Percentiles rank a stretch among this genome's conserved stretches.
Conservation (phyloP, 2,329 filamentous ascomycete genomes). For the Fusarium sp. region DNA sequence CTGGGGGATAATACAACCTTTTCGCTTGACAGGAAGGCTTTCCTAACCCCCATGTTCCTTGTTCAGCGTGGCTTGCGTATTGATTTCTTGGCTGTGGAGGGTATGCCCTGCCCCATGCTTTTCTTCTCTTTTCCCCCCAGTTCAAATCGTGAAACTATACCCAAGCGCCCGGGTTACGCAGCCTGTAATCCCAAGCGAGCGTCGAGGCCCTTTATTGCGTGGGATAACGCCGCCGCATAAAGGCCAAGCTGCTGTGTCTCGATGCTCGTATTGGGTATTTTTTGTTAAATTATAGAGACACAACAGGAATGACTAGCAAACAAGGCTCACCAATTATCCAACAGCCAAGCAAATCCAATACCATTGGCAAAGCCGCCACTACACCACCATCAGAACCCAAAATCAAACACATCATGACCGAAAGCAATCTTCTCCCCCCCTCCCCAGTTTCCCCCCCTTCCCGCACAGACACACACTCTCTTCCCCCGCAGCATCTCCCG, state of each 20-base stretch:
- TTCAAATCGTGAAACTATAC: constrained; percentile 11
- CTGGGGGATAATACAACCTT: background rate
- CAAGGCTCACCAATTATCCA: background rate
- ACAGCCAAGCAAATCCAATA: background rate
- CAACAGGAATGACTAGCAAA: background rate
- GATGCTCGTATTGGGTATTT: background rate
- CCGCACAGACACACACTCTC: constrained; percentile 12
- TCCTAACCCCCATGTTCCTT: background rate
- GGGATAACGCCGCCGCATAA: background rate
- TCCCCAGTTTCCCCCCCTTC: background rate
- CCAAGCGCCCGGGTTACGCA: constrained; percentile 27
- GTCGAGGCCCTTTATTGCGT: constrained; percentile 9
- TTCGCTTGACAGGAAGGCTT: background rate
- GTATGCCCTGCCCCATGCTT: background rate
- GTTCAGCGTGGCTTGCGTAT: background rate
- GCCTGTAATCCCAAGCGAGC: constrained; percentile 33
- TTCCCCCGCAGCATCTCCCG: constrained; percentile 31
- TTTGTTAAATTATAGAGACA: background rate
- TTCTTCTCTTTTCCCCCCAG: background rate
- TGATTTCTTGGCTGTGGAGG: background rate
- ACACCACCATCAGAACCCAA: background rate
- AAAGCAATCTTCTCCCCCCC: background rate
- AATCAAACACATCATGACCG: constrained; percentile 5
- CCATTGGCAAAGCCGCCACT: background rate
- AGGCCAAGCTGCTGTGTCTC: background rate